Conservation (phyloP, 139 green algal species). For the Desmodesmus armatus region DNA sequence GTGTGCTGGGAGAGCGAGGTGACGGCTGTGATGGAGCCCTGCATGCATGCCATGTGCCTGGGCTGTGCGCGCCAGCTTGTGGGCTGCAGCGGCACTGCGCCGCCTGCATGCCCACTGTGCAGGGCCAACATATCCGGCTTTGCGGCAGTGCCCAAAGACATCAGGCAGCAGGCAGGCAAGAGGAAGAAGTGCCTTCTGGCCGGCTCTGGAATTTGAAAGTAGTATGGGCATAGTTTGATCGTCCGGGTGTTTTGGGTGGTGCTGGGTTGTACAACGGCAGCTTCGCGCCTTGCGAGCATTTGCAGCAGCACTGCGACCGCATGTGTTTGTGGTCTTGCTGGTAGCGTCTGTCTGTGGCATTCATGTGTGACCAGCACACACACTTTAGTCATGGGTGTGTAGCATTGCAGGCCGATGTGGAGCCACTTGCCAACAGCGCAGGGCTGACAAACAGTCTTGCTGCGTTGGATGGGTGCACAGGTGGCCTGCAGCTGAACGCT, state of each 20-base stretch:
- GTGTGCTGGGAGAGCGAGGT: conserved; percentile 30
- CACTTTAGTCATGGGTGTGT: no score
- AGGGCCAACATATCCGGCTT: not conserved
- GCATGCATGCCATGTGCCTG: conserved; percentile 30
- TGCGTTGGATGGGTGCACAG: no score
- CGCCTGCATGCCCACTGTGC: conserved; percentile 25
- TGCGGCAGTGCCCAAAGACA: not conserved
- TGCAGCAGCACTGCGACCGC: no score
- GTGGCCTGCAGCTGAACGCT: no score
- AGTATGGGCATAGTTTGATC: not conserved
- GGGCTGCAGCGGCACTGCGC: not conserved
- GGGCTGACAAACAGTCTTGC: no score
- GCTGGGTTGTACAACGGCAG: not conserved
- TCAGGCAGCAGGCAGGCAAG: no score
- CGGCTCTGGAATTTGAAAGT: not conserved
- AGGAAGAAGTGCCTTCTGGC: not conserved
- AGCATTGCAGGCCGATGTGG: no score
- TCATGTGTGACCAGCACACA: no score
- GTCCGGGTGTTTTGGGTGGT: not conserved
- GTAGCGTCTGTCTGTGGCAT: no score
- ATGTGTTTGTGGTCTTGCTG: no score
- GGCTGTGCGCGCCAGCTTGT: conserved; percentile 30
- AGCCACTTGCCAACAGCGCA: no score
- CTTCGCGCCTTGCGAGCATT: no score
- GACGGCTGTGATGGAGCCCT: not conserved